Conservation (phyloP, 805 yeast genomes). For the Phaffomyces opuntiae region DNA sequence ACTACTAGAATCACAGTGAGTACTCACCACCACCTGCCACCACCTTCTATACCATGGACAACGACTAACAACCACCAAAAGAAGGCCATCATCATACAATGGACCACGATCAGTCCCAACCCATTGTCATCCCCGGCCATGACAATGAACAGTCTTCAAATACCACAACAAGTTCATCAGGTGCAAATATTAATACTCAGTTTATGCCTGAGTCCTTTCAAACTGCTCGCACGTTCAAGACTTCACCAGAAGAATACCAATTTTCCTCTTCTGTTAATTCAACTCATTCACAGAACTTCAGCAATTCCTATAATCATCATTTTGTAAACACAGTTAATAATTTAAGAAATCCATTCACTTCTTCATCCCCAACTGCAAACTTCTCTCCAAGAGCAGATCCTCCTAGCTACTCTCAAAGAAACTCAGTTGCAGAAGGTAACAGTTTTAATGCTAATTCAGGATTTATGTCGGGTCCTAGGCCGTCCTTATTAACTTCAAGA, state of each 20-base stretch:
- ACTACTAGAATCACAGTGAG: no score
- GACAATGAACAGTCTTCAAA: constrained; percentile 7
- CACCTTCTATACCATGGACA: no score
- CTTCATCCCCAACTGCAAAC: constrained; percentile 17
- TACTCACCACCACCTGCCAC: no score
- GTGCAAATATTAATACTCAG: neutral
- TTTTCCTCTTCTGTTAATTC: constrained; percentile 22
- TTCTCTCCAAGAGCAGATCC: constrained; percentile 24
- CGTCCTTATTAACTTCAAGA: constrained; percentile 27
- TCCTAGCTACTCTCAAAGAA: constrained; percentile 15
- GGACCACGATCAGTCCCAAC: constrained; percentile 13
- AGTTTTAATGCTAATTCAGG: constrained; percentile 1
- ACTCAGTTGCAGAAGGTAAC: constrained; percentile 2
- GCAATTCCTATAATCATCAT: constrained; percentile 15
- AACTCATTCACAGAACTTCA: constrained; percentile 14
- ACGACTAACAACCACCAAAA: no score
- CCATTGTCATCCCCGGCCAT: constrained; percentile 26
- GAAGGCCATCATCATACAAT: neutral
- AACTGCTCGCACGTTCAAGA: constrained; percentile 21
- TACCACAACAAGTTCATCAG: neutral
- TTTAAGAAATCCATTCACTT: constrained; percentile 14
- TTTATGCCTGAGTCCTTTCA: constrained; percentile 22
- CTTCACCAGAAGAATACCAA: constrained; percentile 11
- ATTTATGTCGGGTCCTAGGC: constrained; percentile 11
- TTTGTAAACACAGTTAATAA: constrained; percentile 15